Base-by-base conservation (phyloP, 2,329 filamentous ascomycete genomes). In the Phaeophleospora eucalypticola region DNA sequence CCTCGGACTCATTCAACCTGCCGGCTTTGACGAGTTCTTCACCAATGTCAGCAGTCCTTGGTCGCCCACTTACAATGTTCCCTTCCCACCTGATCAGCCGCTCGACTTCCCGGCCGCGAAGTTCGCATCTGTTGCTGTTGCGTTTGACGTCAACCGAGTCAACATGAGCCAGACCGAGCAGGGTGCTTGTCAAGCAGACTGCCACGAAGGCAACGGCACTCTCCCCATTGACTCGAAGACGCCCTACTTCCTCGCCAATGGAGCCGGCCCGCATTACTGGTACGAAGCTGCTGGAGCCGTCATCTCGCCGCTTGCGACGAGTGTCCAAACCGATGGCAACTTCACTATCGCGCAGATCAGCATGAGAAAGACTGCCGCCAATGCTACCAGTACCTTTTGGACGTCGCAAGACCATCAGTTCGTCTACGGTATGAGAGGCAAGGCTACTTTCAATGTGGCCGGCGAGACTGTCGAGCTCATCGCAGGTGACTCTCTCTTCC, bases 1-100 rank as follows among this genome's bases (percentile, higher is more conserved):
- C 42, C 45, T 52, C 6, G 49, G 49, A 15, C 27, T 52, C 12
- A 47, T 52, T 24, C 49, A 52, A 27, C 49, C 49, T n/a, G 49
- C 49, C 15, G 49, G 49, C 42, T 52, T 52, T 17, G 49, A 52
- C 29, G 49, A 52, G n/a, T 52, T 48, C 38, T 52, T 52, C 42
- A 19, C 32, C n/a, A 48, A 41, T 17, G 39, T 52, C 38, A 52
- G 49, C 42, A 21, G 34, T 15, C 34, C 45, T 2, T 52, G 49
- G 49, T 24, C n/a, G 10, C 49, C 49, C 2, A 24, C 24, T 4
- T 48, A 52, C 45, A 52, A 46, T n/a, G 49, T 52, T 7, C 49
- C 49, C 2, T 52, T 52, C 37, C 49, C 49, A n/a, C 45, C 49
- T 14, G 49, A 52, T 38, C 49, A 48, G 29, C 37, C 35, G 6